phyloP scores from a whole-genome alignment of 1,284 basidiomycete genomes.

The Cutaneotrichosporon daszewskae region DNA sequence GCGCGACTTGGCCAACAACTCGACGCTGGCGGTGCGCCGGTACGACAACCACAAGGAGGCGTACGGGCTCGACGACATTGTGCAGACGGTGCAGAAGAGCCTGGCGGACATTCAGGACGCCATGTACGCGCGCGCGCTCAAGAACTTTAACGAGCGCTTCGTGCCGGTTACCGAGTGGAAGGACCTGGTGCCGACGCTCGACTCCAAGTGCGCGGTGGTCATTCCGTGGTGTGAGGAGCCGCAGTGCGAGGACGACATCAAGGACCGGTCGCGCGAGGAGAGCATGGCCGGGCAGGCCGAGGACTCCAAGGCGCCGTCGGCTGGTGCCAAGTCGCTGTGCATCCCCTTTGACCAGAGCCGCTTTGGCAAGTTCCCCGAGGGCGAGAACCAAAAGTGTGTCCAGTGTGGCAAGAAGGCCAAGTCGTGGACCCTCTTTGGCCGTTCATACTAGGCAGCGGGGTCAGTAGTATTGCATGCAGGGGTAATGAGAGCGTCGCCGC shows the following conservation, averaged over 20 bases:
- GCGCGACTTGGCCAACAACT: constrained; percentile 77
- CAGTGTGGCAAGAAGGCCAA: constrained; percentile 80
- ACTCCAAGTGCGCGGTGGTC: constrained; percentile 79
- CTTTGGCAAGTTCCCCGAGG: constrained; percentile 58
- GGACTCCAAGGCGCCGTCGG: constrained; percentile 93
- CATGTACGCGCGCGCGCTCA: constrained; percentile 78
- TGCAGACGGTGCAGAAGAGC: constrained; percentile 57
- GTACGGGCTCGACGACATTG: constrained; percentile 63
- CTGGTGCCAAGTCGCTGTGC: constrained; percentile 93
- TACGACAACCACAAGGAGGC: constrained; percentile 77
- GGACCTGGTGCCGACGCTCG: constrained; percentile 82
- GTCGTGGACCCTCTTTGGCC: constrained; percentile 86
- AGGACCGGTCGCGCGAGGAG: constrained; percentile 75
- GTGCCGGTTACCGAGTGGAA: constrained; percentile 79
- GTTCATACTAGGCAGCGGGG: constrained; percentile 36
- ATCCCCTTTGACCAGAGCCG: constrained; percentile 91
- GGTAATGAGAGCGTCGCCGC: no score
- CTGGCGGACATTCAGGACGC: constrained; percentile 83
- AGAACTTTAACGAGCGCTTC: constrained; percentile 67
- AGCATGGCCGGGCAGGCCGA: constrained; percentile 61
- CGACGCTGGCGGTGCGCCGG: constrained; percentile 79
- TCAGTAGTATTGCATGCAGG: no score
- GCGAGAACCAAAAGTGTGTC: constrained; percentile 78
- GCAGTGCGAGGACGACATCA: constrained; percentile 95
- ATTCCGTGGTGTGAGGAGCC: constrained; percentile 97